Base-by-base conservation (phyloP, 1,284 basidiomycete genomes). In the Xerocomus minutiporus region DNA sequence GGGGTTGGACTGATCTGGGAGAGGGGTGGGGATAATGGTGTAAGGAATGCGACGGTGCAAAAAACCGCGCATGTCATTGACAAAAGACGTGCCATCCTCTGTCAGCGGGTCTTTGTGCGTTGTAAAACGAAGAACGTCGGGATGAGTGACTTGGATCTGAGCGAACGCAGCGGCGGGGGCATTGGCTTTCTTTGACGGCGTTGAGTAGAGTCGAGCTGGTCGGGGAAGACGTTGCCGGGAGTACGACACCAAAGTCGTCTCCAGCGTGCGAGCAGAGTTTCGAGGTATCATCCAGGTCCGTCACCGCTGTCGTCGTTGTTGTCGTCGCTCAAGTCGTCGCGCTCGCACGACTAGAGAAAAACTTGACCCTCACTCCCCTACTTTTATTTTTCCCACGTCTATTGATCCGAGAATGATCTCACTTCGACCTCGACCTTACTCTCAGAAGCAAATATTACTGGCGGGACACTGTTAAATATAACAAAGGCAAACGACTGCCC, bases 211-310 rank as follows among this genome's bases (percentile, higher is more conserved):
- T 57, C 84, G 81, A 46, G 83, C 81, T 51, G 85, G 83, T 42
- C 84, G 78, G 38, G 82, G 83, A 56, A 87, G 81, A 57, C 73
- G 65, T 67, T 86, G 83, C 29, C 86, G 76, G 62, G 85, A 74
- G 68, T 68, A 85, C 70, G 78, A 78, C 75, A 82, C 61, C 64
- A 79, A 80, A 79, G 82, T 74, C 69, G 78, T 79, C 79, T 78
- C 80, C n/a, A 81, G 61, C 57, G 67, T 72, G 43, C 70, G 71
- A 34, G 73, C n/a, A 56, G 64, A 73, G 39, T 73, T 71, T 59
- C 80, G 71, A 58, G 73, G 66, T 56, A 81, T 68, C 78, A 82
- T 81, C 17, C 20, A 20, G 38, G 38, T 52, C 50, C 38, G 51
- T 25, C 39, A 50, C 49, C 39, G 51, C 38, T 39, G 38, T 39